Evolutionary conservation across 495 filamentous ascomycete species (phyloP).

Genomic region (Penicillium taxi): DNA sequence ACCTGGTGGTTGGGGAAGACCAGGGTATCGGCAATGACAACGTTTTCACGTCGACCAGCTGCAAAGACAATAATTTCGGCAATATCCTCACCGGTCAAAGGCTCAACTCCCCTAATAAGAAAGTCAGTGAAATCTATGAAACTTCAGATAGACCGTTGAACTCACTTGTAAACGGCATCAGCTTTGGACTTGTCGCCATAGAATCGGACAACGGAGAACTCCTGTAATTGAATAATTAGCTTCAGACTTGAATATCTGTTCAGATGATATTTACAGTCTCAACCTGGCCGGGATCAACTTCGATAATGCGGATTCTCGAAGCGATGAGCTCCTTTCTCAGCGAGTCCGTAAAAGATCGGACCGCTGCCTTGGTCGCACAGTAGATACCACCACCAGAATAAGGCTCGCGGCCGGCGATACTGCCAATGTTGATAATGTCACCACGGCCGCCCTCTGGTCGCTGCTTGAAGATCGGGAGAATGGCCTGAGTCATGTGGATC

Average conservation of each 20-base stretch:
- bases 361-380: slow-evolving; percentile 92
- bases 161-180: slow-evolving; percentile 90
- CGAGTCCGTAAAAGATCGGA: slow-evolving; percentile 81
- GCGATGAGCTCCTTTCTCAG: slow-evolving; percentile 83
- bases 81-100: slow-evolving; percentile 91
- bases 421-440: slow-evolving; percentile 96
- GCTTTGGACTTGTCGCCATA: slow-evolving; percentile 89
- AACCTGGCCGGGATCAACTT: slow-evolving; percentile 93
- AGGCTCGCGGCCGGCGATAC: slow-evolving; percentile 84
- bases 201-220: slow-evolving; percentile 92
- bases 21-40: slow-evolving; percentile 86
- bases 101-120: slow-evolving; percentile 62
- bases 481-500: slow-evolving; percentile 94
- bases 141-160: too few species aligned
- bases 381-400: slow-evolving; percentile 92
- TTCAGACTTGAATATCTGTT: not conserved
- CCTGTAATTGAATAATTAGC: slow-evolving; percentile 35
- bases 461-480: slow-evolving; percentile 77
- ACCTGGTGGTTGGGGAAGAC: slow-evolving; percentile 92
- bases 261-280: slow-evolving; percentile 56
- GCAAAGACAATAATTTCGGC: slow-evolving; percentile 91
- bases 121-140: slow-evolving; percentile 1
- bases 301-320: slow-evolving; percentile 79
- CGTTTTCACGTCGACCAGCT: slow-evolving; percentile 83
- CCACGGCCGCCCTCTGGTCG: slow-evolving; percentile 70